These are phyloP conservation scores for Theobroma grandiflorum DNA, from an alignment of 441 rosid species.

Conservation along the genomic window DNA sequence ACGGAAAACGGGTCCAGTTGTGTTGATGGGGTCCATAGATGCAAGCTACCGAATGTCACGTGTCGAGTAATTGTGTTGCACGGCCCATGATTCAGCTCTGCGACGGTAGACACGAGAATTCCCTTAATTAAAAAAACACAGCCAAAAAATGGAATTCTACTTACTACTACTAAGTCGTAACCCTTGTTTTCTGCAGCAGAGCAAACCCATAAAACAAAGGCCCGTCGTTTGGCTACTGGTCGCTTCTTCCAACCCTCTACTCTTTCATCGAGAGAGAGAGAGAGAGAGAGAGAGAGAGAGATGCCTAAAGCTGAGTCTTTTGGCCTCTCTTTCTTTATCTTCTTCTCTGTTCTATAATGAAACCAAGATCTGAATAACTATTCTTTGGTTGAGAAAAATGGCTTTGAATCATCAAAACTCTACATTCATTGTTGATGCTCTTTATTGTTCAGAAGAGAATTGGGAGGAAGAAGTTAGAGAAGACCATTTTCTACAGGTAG, in stretches of 20 bases:
- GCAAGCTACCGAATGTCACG: slow-evolving; percentile 43
- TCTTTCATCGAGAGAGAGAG: neutral
- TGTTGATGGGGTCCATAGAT: slow-evolving; percentile 17
- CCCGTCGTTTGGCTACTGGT: slow-evolving; percentile 14
- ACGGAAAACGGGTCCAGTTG: neutral
- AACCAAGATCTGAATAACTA: slow-evolving; percentile 43
- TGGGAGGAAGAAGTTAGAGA: slow-evolving; percentile 44
- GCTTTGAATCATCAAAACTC: slow-evolving; percentile 37
- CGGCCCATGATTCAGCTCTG: slow-evolving; percentile 50
- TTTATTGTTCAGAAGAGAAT: slow-evolving; percentile 63
- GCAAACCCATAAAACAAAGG: slow-evolving; percentile 21
- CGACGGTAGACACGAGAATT: slow-evolving; percentile 22
- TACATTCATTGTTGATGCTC: slow-evolving; percentile 46
- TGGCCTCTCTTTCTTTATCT: slow-evolving; percentile 30
- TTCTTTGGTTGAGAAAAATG: slow-evolving; percentile 61
- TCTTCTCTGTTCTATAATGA: slow-evolving; percentile 41
- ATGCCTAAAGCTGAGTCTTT: slow-evolving; percentile 33
- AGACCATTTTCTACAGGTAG: slow-evolving; percentile 26
- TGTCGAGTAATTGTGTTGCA: slow-evolving; percentile 45
- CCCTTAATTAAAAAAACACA: slow-evolving; percentile 10
- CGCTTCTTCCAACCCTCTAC: slow-evolving; percentile 3
- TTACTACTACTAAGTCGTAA: neutral
- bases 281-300: slow-evolving; percentile 28
- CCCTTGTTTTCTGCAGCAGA: slow-evolving; percentile 5
- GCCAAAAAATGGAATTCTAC: neutral